Percentiles rank a stretch among this genome's conserved stretches.
These are phyloP conservation scores for Suillus subaureus DNA, from an alignment of 768 basidiomycete species.

Conservation along the genomic window DNA sequence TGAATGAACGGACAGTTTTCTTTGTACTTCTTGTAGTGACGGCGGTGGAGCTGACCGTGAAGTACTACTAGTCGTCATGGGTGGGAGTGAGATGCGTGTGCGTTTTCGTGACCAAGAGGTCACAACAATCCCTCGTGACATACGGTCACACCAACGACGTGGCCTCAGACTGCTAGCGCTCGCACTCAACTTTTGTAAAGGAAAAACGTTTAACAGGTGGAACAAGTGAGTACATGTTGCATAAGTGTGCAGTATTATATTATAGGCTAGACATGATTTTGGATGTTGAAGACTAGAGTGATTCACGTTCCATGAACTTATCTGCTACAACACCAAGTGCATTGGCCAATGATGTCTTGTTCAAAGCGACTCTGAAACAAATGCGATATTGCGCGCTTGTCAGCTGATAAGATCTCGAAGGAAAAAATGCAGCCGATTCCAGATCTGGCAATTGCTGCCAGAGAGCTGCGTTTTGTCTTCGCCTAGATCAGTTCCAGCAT, in stretches of 20 bases:
- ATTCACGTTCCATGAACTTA: background rate
- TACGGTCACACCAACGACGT: slow-evolving; percentile 2
- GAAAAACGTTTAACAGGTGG: background rate
- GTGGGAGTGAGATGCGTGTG: slow-evolving; percentile 20
- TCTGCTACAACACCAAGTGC: background rate
- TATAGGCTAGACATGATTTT: background rate
- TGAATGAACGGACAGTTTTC: slow-evolving; percentile 81
- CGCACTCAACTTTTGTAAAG: background rate
- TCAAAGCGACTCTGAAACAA: background rate
- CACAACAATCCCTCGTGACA: slow-evolving; percentile 9
- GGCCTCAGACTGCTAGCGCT: background rate
- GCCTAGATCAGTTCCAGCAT: background rate
- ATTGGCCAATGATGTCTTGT: slow-evolving; percentile 1
- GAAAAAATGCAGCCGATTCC: background rate
- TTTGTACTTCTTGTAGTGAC: slow-evolving; percentile 82
- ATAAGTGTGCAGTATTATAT: background rate
- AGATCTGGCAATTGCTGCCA: slow-evolving; percentile 1
- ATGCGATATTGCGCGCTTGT: background rate
- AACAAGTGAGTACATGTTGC: background rate
- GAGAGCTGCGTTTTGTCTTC: background rate
- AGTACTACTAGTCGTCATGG: slow-evolving; percentile 18
- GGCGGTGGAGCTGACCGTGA: slow-evolving; percentile 55
- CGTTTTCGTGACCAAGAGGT: slow-evolving; percentile 13
- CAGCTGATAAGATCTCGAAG: slow-evolving; percentile 3
- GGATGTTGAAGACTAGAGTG: background rate